These are phyloP conservation scores for Suillus subalutaceus DNA, from an alignment of 768 basidiomycete species.

Conservation along the genomic window DNA sequence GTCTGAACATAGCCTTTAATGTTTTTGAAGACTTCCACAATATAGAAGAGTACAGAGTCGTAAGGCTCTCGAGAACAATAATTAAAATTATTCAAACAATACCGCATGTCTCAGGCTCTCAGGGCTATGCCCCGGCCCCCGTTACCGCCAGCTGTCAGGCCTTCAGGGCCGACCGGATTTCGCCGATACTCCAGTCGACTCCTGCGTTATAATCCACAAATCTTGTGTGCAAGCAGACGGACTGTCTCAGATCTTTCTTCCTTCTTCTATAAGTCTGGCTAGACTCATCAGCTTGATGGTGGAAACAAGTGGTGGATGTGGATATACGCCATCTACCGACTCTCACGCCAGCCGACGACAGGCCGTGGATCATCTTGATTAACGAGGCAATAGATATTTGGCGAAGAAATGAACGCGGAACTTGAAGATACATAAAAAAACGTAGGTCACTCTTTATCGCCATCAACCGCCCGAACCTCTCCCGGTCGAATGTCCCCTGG, in stretches of 20 bases:
- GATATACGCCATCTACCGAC: neutral
- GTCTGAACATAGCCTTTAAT: neutral
- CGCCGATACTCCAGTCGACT: neutral
- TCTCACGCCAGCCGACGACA: neutral
- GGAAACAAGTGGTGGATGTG: neutral
- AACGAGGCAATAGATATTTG: neutral
- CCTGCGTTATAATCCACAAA: neutral
- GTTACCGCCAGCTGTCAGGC: neutral
- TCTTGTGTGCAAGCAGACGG: neutral
- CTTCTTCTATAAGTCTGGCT: neutral
- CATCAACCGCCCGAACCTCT: slow-evolving; percentile 13
- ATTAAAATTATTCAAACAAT: neutral
- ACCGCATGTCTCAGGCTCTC: neutral
- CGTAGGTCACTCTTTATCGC: neutral
- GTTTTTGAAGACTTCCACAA: neutral
- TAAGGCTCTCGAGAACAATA: neutral
- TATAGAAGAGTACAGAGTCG: neutral
- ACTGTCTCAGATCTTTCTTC: neutral
- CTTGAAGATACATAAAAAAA: neutral
- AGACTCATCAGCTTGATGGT: neutral
- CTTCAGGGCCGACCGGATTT: neutral
- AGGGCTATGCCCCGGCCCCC: neutral
- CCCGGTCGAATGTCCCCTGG: slow-evolving; percentile 22
- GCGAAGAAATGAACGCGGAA: neutral
- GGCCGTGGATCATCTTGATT: neutral